phyloP scores from a whole-genome alignment of 2,329 filamentous ascomycete species.

The Pseudogymnoascus sp. region DNA sequence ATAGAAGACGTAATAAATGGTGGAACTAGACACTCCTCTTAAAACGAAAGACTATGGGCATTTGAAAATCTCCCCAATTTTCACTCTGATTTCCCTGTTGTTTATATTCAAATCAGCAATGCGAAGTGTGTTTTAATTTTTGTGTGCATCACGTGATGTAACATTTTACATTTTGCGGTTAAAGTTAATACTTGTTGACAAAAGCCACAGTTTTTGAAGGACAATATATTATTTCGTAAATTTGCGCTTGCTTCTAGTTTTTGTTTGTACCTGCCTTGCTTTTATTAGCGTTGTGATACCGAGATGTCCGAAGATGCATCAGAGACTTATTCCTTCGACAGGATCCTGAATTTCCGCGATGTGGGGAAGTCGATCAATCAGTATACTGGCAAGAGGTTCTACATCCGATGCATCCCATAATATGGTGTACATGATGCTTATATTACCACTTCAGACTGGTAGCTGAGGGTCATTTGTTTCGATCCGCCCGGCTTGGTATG shows the following conservation, averaged over 20 bases:
- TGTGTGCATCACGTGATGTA: neutral
- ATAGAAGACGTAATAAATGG: neutral
- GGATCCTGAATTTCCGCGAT: constrained; percentile 69
- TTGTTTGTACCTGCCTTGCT: neutral
- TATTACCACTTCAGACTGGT: constrained; percentile 32
- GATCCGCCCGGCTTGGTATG: constrained; percentile 55
- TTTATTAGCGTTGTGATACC: neutral
- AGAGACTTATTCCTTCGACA: constrained; percentile 35
- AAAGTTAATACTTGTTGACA: neutral
- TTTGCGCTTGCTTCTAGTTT: neutral
- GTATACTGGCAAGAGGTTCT: constrained; percentile 46
- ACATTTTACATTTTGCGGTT: neutral
- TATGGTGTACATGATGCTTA: constrained; percentile 1
- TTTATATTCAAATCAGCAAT: neutral
- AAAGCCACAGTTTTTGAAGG: neutral
- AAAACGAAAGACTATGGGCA: neutral
- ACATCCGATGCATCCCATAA: constrained; percentile 9
- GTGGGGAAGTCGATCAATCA: constrained; percentile 60
- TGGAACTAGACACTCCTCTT: neutral
- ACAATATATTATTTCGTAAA: neutral
- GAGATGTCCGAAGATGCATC: neutral
- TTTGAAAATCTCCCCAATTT: neutral
- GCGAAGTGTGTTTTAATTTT: neutral
- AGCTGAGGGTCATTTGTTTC: constrained; percentile 56
- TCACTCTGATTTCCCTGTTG: neutral